Evolutionary conservation across 208 protist species (phyloP).

Genomic region (Trichomonas gallinae): DNA sequence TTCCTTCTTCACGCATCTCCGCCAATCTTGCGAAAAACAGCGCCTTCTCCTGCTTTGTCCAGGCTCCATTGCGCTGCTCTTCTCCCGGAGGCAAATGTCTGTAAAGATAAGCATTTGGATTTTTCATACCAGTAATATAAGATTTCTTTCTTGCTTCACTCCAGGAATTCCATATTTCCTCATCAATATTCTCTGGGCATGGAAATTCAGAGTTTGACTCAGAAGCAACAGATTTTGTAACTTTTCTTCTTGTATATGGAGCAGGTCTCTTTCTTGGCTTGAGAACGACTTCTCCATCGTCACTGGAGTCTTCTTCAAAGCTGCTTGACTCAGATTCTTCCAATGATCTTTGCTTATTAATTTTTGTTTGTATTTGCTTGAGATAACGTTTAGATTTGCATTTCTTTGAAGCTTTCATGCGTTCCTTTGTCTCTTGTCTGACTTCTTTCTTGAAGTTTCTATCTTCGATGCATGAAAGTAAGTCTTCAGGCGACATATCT

Average conservation of each 20-base stretch:
- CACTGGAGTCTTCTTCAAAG: background rate
- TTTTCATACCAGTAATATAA: background rate
- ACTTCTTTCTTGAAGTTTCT: background rate
- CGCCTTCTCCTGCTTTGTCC: background rate
- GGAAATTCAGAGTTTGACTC: background rate
- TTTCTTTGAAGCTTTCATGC: background rate
- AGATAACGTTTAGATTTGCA: too few relatives aligned
- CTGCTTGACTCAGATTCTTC: background rate
- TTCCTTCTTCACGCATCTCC: background rate
- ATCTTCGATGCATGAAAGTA: background rate
- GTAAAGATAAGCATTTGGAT: slow-evolving; percentile 13
- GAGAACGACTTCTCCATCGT: background rate
- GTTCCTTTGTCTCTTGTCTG: background rate
- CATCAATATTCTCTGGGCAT: background rate
- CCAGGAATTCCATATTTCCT: background rate
- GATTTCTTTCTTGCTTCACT: background rate
- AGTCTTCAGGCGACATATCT: background rate
- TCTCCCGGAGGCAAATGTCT: background rate
- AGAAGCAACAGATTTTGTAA: too few relatives aligned
- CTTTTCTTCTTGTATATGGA: background rate
- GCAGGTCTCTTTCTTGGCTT: background rate
- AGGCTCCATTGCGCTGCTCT: background rate
- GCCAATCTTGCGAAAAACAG: background rate
- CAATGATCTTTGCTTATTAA: background rate
- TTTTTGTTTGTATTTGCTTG: background rate